Evolutionary conservation across 768 basidiomycete genomes (phyloP).

Genomic region (Collybia nuda): DNA sequence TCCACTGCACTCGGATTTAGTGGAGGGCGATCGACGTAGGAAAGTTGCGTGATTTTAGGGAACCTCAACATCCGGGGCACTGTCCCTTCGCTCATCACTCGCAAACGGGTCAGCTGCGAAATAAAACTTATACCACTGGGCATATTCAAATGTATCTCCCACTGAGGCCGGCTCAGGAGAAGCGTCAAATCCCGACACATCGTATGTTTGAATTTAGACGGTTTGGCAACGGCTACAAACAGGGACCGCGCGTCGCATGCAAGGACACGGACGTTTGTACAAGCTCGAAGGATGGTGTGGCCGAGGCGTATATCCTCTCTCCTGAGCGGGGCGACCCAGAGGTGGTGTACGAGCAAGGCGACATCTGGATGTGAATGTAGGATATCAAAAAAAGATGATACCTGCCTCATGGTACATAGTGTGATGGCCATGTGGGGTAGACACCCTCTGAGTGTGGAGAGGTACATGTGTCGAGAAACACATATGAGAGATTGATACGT

Average conservation of each 20-base stretch:
- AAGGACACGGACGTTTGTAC: conserved; percentile 27
- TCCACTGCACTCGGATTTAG: conserved; percentile 11
- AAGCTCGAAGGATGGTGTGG: conserved; percentile 25
- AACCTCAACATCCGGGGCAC: conserved; percentile 21
- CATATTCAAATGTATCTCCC: conserved; percentile 19
- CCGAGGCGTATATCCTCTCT: conserved; percentile 15
- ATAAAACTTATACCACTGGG: conserved; percentile 26
- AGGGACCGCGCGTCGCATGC: conserved; percentile 30
- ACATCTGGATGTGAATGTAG: conserved; percentile 9
- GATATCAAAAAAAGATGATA: conserved; percentile 26
- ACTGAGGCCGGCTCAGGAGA: conserved; percentile 22
- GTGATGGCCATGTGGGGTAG: conserved; percentile 31
- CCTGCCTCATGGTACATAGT: conserved; percentile 28
- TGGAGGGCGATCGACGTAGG: conserved; percentile 19
- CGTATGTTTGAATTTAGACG: conserved; percentile 22
- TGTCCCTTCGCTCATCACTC: conserved; percentile 27
- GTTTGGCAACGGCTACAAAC: conserved; percentile 15
- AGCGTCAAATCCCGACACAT: conserved; percentile 30
- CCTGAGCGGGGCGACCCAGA: conserved; percentile 33
- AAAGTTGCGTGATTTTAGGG: conserved; percentile 27
- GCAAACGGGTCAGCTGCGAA: conserved; percentile 29
- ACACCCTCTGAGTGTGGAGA: conserved; percentile 30
- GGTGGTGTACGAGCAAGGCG: conserved; percentile 22
- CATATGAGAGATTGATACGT: conserved; percentile 31
- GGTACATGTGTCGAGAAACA: conserved; percentile 29